Conservation (phyloP, 1,284 basidiomycete species). For the Melampsora occidentalis region DNA sequence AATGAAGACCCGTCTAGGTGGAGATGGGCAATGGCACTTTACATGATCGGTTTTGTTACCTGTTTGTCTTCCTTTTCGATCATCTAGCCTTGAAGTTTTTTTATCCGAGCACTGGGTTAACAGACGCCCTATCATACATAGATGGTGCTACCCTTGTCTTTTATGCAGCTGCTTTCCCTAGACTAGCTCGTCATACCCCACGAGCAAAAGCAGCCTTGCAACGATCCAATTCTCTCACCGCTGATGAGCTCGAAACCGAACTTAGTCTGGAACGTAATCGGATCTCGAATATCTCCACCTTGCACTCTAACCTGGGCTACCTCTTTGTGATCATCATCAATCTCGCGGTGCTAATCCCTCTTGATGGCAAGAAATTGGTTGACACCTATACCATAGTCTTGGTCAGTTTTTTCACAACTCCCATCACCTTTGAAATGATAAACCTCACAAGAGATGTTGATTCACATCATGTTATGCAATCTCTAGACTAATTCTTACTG, state of each 20-base stretch:
- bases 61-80: slow-evolving; percentile 12
- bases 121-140: neutral
- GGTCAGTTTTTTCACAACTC: slow-evolving; percentile 12
- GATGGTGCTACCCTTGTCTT: slow-evolving; percentile 43
- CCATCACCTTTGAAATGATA: neutral
- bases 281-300: slow-evolving; percentile 36
- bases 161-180: slow-evolving; percentile 19
- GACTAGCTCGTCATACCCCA: neutral
- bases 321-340: slow-evolving; percentile 27
- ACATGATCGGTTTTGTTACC: slow-evolving; percentile 40
- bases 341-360: slow-evolving; percentile 28
- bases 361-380: slow-evolving; percentile 22
- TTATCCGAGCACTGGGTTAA: no score
- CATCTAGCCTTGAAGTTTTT: neutral
- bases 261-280: slow-evolving; percentile 28
- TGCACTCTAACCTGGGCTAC: slow-evolving; percentile 38
- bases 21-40: slow-evolving; percentile 30
- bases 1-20: slow-evolving; percentile 24
- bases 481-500: slow-evolving; percentile 38
- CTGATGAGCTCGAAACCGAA: slow-evolving; percentile 4
- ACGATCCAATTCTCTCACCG: slow-evolving; percentile 1
- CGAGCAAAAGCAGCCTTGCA: neutral
- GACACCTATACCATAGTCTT: slow-evolving; percentile 41
- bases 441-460: neutral
- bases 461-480: neutral